Base-by-base conservation (phyloP, 2,329 filamentous ascomycete species). In the Colletotrichum musae region DNA sequence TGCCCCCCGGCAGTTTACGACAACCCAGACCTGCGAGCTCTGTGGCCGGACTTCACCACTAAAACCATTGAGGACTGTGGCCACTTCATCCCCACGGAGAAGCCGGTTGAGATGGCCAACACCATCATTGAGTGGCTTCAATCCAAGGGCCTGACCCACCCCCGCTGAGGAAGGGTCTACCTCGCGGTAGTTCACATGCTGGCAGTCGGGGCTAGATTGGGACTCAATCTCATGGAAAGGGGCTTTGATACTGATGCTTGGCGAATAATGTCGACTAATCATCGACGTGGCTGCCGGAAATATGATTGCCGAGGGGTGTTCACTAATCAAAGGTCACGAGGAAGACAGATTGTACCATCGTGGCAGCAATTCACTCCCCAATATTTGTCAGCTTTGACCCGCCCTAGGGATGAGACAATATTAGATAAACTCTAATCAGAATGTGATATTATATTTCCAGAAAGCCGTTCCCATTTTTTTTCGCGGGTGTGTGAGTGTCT, bases 1-100 rank as follows among this genome's bases (percentile, higher is more conserved):
- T 59, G 57, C 21, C 57, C 57, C 24, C 43, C 43, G 26, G 45
- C n/a, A 12, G 18, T 59, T 9, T 59, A 50, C 16, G 57, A 59
- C 24, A 50, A 41, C 18, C 57, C 28, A 4, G 26, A 59, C 5
- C 7, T 59, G 26, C 57, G 9, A 12, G 1, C 16, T 6, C 12
- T 32, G 4, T 48, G 32, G 5, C 28, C 57, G 26, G 57, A 59
- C 28, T 59, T 59, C 43, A 59, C 45, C 4, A 26, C 15, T 6
- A 36, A 59, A 13, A 28, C 21, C 6, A 50, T 59, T 3, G 57
- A 36, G 32, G 32, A 50, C 12, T 48, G 43, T 15, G 57, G 45
- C 1, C 57, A 59, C 13, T 59, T 59, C 10, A 26, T 59, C 2
- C 43, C 43, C 10, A 36, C 26, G 4, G 45, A 50, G 28, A 50